Conservation (phyloP, 768 basidiomycete species). For the Pulveroboletus sp. region DNA sequence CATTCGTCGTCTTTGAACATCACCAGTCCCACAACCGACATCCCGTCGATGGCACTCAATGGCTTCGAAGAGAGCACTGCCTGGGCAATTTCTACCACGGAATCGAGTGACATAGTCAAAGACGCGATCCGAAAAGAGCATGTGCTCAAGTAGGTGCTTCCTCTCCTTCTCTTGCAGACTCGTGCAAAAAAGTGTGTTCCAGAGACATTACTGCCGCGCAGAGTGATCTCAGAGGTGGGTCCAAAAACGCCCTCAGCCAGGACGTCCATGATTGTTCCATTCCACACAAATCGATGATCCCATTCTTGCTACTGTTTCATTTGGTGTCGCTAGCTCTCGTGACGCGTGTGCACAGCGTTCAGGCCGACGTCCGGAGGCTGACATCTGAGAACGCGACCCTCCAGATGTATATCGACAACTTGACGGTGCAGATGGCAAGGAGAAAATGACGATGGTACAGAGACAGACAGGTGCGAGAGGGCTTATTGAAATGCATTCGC, state of each 20-base stretch:
- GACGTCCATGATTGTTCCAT: background rate
- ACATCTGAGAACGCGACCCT: conserved; percentile 74
- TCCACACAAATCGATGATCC: background rate
- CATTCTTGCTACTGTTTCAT: background rate
- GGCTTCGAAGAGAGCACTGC: conserved; percentile 38
- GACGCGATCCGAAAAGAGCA: conserved; percentile 77
- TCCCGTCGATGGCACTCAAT: conserved; percentile 41
- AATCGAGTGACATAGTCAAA: conserved; percentile 59
- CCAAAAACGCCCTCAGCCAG: background rate
- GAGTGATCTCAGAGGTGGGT: conserved; percentile 69
- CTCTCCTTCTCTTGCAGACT: background rate
- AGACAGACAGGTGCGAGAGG: background rate
- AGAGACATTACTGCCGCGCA: conserved; percentile 77
- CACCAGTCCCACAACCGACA: background rate
- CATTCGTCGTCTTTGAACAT: too few species aligned
- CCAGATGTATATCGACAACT: conserved; percentile 86
- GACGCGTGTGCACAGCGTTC: conserved; percentile 59
- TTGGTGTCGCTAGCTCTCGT: conserved; percentile 49
- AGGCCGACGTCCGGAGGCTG: conserved; percentile 78
- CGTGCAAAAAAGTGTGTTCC: background rate
- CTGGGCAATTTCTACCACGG: conserved; percentile 46
- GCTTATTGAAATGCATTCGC: background rate
- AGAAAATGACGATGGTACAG: conserved; percentile 44
- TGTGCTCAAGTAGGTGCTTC: conserved; percentile 60
- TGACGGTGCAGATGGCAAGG: conserved; percentile 84